Conservation (phyloP, 1,284 basidiomycete genomes). For the Ganoderma lingzhi region DNA sequence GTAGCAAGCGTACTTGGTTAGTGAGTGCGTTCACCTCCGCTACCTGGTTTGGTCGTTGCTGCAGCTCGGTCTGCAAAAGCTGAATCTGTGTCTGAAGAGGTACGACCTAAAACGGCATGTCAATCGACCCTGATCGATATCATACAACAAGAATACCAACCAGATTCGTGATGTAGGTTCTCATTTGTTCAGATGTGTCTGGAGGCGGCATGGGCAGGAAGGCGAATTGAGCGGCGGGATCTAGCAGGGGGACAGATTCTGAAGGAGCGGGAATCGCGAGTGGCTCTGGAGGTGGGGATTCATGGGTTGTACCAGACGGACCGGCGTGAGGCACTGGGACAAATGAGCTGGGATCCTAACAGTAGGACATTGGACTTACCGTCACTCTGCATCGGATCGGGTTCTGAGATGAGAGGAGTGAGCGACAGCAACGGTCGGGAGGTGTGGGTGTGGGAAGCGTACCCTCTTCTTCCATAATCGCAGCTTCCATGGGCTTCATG, state of each 20-base stretch:
- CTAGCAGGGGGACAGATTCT: conserved; percentile 7
- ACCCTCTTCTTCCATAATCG: conserved; percentile 67
- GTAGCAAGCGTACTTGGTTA: conserved; percentile 29
- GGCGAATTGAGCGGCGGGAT: conserved; percentile 4
- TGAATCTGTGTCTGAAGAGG: conserved; percentile 62
- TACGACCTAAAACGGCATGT: conserved; percentile 49
- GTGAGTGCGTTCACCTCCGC: conserved; percentile 42
- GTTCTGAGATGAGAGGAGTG: conserved; percentile 37
- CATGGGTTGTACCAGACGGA: conserved; percentile 38
- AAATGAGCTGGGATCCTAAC: conserved; percentile 2
- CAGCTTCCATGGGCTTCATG: conserved; percentile 58
- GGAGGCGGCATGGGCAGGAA: neutral
- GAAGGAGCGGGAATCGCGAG: neutral
- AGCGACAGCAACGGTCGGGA: conserved; percentile 11
- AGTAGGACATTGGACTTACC: conserved; percentile 12
- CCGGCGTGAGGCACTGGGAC: conserved; percentile 37
- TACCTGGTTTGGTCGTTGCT: conserved; percentile 43
- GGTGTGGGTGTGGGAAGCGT: conserved; percentile 11
- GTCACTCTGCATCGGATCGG: conserved; percentile 38
- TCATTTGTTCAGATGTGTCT: conserved; percentile 23
- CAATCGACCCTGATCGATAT: conserved; percentile 9
- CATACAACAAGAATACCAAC: conserved; percentile 17
- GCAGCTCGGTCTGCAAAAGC: conserved; percentile 42
- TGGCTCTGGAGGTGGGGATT: conserved; percentile 15
- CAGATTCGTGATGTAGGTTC: conserved; percentile 20